Evolutionary conservation across 164 flowering plant species (phyloP).

Genomic region (Dillenia suffruticosa): DNA sequence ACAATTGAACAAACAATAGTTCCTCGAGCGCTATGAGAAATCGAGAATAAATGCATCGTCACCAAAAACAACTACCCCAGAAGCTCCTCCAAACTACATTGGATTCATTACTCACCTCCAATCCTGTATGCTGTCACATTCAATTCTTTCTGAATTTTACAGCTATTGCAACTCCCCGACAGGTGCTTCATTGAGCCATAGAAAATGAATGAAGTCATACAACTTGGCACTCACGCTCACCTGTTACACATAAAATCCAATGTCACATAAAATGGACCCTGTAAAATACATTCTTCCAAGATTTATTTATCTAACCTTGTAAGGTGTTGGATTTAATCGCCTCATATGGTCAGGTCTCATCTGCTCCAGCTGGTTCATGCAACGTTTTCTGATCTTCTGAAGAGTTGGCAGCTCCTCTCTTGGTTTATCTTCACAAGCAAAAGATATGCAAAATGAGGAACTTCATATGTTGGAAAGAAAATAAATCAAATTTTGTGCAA

Average conservation of each 20-base stretch:
- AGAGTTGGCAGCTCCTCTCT: slow-evolving; percentile 68
- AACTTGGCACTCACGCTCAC: slow-evolving; percentile 94
- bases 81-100: slow-evolving; percentile 13
- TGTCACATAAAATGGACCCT: too few relatives aligned
- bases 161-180: slow-evolving; percentile 89
- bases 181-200: slow-evolving; percentile 99
- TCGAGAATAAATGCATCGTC: too few relatives aligned
- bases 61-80: neutral
- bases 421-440: slow-evolving; percentile 34
- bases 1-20: too few relatives aligned
- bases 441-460: slow-evolving; percentile 1
- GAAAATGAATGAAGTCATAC: slow-evolving; percentile 95
- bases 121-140: slow-evolving; percentile 1
- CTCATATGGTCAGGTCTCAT: slow-evolving; percentile 99
- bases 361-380: slow-evolving; percentile 79
- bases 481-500: too few relatives aligned
- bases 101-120: slow-evolving; percentile 18
- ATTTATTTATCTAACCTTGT: slow-evolving; percentile 59
- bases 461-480: neutral
- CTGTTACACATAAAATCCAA: slow-evolving; percentile 30
- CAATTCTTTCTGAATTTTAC: neutral
- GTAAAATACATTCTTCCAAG: too few relatives aligned
- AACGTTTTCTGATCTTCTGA: slow-evolving; percentile 57
- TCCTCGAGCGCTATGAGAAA: too few relatives aligned
- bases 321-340: slow-evolving; percentile 95